A percentile compares a stretch with the other conserved stretches of the same genome.
phyloP scores from a whole-genome alignment of 2,329 filamentous ascomycete genomes.

The Thermomyces lanuginosus region DNA sequence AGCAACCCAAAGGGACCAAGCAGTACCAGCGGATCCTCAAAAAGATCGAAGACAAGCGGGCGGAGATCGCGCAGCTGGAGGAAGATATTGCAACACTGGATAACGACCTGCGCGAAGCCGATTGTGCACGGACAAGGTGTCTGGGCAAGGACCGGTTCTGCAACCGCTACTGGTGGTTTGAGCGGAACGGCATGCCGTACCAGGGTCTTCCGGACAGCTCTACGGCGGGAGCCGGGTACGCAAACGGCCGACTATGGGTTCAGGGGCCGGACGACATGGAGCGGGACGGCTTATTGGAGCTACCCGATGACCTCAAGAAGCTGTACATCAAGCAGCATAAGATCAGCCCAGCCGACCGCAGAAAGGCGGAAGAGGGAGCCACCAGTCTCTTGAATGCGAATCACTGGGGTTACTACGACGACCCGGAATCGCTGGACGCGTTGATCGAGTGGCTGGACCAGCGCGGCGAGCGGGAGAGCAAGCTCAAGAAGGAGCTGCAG shows the following conservation, averaged over 20 bases:
- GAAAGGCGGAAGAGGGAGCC: conserved; percentile 65
- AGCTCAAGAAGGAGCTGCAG: conserved; percentile 72
- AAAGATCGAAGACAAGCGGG: conserved; percentile 77
- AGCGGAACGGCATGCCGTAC: conserved; percentile 95
- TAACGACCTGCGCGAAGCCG: conserved; percentile 82
- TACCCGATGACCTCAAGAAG: conserved; percentile 51
- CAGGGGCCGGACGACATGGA: conserved; percentile 88
- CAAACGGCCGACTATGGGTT: conserved; percentile 90
- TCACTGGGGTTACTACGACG: conserved; percentile 86
- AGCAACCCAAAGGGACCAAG: conserved; percentile 63
- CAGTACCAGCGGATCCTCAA: conserved; percentile 76
- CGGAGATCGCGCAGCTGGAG: conserved; percentile 63
- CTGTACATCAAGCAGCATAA: conserved; percentile 63
- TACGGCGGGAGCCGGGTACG: conserved; percentile 71
- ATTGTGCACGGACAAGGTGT: conserved; percentile 76
- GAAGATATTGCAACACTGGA: conserved; percentile 72
- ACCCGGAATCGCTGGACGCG: conserved; percentile 58
- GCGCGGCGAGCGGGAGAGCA: conserved; percentile 70
- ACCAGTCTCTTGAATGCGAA: conserved; percentile 60
- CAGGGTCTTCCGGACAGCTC: conserved; percentile 75
- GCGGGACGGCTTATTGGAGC: conserved; percentile 68
- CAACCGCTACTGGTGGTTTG: conserved; percentile 99
- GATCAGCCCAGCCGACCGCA: conserved; percentile 72
- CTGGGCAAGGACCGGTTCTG: conserved; percentile 92
- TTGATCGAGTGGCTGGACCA: conserved; percentile 80